Evolutionary conservation across 768 basidiomycete genomes (phyloP).

Genomic region (Panus rudis): DNA sequence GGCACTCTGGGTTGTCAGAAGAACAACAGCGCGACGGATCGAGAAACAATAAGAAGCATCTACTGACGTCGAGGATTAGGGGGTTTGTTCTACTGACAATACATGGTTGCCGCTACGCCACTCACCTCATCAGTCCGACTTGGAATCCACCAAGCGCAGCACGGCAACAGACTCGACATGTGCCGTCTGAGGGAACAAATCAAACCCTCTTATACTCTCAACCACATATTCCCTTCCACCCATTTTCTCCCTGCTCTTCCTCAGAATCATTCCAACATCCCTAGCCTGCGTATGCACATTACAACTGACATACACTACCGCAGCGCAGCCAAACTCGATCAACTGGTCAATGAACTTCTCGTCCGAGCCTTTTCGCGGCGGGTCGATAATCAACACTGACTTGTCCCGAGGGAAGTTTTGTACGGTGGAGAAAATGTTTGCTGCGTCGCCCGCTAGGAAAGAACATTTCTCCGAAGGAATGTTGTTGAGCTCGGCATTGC

Average conservation of each 20-base stretch:
- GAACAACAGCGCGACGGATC: no score
- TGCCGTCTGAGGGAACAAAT: constrained; percentile 93
- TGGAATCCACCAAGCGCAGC: constrained; percentile 42
- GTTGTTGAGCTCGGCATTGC: constrained; percentile 59
- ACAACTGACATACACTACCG: constrained; percentile 88
- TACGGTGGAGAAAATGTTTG: constrained; percentile 73
- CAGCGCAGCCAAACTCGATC: constrained; percentile 54
- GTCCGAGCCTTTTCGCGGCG: constrained; percentile 94
- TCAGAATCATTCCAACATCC: constrained; percentile 71
- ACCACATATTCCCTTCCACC: constrained; percentile 54
- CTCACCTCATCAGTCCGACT: no score
- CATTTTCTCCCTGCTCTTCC: constrained; percentile 32
- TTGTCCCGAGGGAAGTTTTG: constrained; percentile 52
- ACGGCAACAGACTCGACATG: constrained; percentile 73
- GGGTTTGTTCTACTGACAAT: no score
- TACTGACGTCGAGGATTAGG: no score
- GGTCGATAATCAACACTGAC: constrained; percentile 79
- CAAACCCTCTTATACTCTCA: constrained; percentile 83
- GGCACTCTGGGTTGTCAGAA: no score
- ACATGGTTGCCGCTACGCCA: no score
- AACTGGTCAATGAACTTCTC: constrained; percentile 72
- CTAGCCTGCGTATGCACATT: constrained; percentile 92
- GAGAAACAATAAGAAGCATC: no score
- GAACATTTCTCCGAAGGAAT: constrained; percentile 48
- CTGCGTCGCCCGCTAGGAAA: constrained; percentile 80